Evolutionary conservation across 1,139 yeast genomes (phyloP).

Genomic region (Geotrichum reessii): DNA sequence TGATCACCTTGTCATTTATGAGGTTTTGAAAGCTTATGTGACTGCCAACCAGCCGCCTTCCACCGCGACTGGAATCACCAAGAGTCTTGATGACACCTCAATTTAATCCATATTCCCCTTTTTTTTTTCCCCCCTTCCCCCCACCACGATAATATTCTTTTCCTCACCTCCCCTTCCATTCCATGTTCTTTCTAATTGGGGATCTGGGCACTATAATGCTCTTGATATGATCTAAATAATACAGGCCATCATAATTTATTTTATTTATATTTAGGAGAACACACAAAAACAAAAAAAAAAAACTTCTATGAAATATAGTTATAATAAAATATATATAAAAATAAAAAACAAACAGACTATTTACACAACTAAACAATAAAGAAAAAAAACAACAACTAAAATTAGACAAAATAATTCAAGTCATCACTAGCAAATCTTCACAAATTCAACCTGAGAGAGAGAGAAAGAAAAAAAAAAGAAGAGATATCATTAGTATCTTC

Average conservation of each 20-base stretch:
- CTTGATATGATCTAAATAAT: too few species aligned
- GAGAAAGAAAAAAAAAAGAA: background rate
- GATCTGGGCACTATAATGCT: too few species aligned
- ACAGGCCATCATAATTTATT: too few species aligned
- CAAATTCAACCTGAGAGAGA: too few species aligned
- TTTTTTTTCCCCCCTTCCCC: too few species aligned
- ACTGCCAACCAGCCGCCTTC: conserved; percentile 1
- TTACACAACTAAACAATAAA: background rate
- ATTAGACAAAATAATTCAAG: too few species aligned
- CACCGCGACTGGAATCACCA: background rate
- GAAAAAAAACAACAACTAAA: background rate
- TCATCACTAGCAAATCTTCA: too few species aligned
- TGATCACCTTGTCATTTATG: conserved; percentile 31
- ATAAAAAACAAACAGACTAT: background rate
- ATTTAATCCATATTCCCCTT: background rate
- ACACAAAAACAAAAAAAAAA: background rate
- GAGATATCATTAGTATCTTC: background rate
- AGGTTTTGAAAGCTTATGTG: conserved; percentile 15
- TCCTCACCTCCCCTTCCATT: too few species aligned
- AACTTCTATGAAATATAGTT: background rate
- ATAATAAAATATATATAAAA: background rate
- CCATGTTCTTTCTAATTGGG: too few species aligned
- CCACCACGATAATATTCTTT: too few species aligned
- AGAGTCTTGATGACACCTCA: conserved; percentile 1
- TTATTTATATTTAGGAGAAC: background rate